phyloP scores from a whole-genome alignment of 495 filamentous ascomycete genomes.

The Parathielavia appendiculata region DNA sequence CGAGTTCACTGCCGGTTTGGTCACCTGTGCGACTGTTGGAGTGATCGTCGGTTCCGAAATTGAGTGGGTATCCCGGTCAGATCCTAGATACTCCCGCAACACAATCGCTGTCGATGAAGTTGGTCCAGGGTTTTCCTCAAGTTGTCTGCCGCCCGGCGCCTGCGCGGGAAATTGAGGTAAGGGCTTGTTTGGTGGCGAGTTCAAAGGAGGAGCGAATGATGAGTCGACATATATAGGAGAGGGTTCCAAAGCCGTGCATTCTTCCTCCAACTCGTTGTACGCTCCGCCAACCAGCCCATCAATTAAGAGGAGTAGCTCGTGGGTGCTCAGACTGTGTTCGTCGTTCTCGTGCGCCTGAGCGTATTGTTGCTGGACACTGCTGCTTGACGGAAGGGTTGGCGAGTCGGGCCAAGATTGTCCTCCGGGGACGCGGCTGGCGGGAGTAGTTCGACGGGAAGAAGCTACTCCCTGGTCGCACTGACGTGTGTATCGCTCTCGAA shows the following conservation, averaged over 20 bases:
- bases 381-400: background rate
- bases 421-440: no score
- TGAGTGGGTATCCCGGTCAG: background rate
- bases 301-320: background rate
- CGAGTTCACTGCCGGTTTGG: no score
- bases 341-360: background rate
- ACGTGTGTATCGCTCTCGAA: background rate
- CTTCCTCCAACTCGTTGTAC: background rate
- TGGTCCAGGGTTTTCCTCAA: background rate
- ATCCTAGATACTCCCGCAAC: background rate
- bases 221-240: background rate
- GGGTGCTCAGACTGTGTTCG: background rate
- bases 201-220: background rate
- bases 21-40: background rate
- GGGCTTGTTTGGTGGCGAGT: background rate
- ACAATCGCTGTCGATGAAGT: background rate
- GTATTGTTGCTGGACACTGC: background rate
- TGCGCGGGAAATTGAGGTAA: background rate
- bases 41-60: background rate
- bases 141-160: background rate
- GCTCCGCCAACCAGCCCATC: constrained; percentile 2
- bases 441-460: background rate
- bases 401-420: background rate
- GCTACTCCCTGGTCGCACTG: background rate
- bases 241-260: background rate